These are phyloP conservation scores for Astragalus glycyphyllos DNA, from an alignment of 306 rosid species.

Conservation along the genomic window DNA sequence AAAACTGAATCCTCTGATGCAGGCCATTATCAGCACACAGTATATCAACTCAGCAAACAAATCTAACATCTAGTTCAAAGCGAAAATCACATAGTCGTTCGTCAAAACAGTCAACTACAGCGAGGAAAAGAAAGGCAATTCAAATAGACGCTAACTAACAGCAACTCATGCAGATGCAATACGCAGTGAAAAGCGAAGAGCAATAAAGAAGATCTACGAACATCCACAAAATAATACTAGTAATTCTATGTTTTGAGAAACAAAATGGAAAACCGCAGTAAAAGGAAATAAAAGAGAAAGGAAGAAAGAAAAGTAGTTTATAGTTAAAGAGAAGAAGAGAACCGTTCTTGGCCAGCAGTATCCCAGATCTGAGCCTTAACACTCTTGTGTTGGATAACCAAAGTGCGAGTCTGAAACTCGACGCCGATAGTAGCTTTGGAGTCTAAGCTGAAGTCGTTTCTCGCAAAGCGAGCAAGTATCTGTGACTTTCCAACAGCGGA, in stretches of 20 bases:
- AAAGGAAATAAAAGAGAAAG: constrained; percentile 10
- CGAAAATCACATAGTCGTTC: constrained; percentile 8
- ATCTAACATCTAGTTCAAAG: constrained; percentile 1
- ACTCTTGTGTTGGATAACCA: constrained; percentile 82
- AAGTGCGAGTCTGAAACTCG: constrained; percentile 90
- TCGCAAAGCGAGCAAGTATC: constrained; percentile 84
- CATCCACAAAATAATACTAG: not conserved
- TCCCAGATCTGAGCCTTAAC: constrained; percentile 99
- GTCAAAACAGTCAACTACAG: not conserved
- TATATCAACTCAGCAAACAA: constrained; percentile 30
- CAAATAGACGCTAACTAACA: constrained; percentile 1
- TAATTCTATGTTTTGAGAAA: not conserved
- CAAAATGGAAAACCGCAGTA: not conserved
- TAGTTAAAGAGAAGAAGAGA: constrained; percentile 30
- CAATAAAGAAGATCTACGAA: constrained; percentile 6
- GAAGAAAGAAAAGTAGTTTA: not conserved
- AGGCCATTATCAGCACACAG: not conserved
- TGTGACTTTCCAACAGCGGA: constrained; percentile 96
- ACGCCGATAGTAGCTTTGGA: constrained; percentile 95
- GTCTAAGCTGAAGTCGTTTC: constrained; percentile 90
- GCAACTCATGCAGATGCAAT: not conserved
- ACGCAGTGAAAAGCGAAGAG: not conserved
- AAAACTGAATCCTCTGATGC: not conserved
- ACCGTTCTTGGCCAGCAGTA: constrained; percentile 99
- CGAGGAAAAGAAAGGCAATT: constrained; percentile 3